Conservation (phyloP, 1,284 basidiomycete species). For the Cryptococcus floricola region DNA sequence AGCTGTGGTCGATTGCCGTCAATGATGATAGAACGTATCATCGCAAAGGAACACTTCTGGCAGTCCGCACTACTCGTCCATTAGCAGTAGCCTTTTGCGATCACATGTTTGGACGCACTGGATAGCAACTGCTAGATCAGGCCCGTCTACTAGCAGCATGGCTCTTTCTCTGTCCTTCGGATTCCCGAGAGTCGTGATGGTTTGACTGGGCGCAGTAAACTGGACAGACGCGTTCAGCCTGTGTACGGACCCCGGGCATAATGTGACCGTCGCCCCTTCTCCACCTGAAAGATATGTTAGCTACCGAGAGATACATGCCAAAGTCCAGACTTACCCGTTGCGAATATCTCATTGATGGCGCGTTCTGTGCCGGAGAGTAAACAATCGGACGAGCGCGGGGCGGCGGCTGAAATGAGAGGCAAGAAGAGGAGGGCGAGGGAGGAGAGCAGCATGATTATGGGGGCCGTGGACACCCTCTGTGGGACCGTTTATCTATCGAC, state of each 20-base stretch:
- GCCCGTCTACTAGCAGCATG: conserved; percentile 41
- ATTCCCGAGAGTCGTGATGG: conserved; percentile 40
- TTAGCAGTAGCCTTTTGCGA: not conserved
- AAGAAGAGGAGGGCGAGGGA: conserved; percentile 17
- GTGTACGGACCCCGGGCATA: conserved; percentile 46
- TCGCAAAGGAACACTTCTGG: conserved; percentile 32
- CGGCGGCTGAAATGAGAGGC: conserved; percentile 17
- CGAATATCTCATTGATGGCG: conserved; percentile 41
- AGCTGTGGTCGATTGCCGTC: conserved; percentile 48
- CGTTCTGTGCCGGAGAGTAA: conserved; percentile 39
- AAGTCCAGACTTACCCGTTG: conserved; percentile 26
- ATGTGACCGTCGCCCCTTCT: conserved; percentile 27
- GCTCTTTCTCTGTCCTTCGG: conserved; percentile 37
- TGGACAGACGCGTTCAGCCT: conserved; percentile 36
- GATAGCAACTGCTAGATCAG: conserved; percentile 38
- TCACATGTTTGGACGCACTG: conserved; percentile 22
- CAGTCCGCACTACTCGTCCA: conserved; percentile 45
- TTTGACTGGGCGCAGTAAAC: conserved; percentile 42
- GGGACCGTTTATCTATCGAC: too few species aligned
- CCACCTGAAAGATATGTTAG: conserved; percentile 31
- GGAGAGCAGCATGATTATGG: conserved; percentile 19
- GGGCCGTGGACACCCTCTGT: too few species aligned
- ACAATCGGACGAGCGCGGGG: conserved; percentile 15
- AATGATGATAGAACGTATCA: conserved; percentile 41
- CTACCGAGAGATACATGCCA: not conserved